These are phyloP conservation scores for Aspergillus brunneoviolaceus DNA, from an alignment of 2,329 filamentous ascomycete genomes.

Conservation along the genomic window DNA sequence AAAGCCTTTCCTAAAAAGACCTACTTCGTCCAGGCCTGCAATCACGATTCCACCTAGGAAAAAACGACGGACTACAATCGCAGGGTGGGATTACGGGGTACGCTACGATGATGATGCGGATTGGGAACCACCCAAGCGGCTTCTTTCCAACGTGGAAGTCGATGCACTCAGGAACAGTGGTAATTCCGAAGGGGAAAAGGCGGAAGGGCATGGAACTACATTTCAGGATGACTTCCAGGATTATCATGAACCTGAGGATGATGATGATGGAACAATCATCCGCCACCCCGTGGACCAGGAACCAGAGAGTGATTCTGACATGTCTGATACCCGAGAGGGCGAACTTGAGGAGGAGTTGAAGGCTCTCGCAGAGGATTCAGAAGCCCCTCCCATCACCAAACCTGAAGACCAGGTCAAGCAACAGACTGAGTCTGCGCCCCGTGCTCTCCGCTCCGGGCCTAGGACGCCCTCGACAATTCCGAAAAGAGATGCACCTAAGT, in stretches of 20 bases:
- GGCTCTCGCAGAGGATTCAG: conserved; percentile 45
- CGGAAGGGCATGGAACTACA: conserved; percentile 32
- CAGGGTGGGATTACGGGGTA: conserved; percentile 27
- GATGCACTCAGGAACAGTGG: conserved; percentile 20
- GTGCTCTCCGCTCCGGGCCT: conserved; percentile 17
- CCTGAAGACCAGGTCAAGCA: conserved; percentile 18
- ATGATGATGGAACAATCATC: conserved; percentile 39
- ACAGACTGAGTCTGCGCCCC: conserved; percentile 2
- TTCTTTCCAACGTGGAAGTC: conserved; percentile 24
- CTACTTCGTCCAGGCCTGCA: conserved; percentile 60
- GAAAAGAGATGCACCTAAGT: conserved; percentile 14
- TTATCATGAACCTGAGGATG: conserved; percentile 22
- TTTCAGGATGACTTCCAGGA: conserved; percentile 29
- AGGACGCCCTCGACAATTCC: conserved; percentile 5
- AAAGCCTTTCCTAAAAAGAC: conserved; percentile 62
- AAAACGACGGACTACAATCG: conserved; percentile 49
- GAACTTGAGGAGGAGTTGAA: conserved; percentile 48
- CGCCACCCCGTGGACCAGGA: conserved; percentile 31
- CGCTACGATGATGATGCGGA: conserved; percentile 33
- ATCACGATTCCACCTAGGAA: conserved; percentile 74
- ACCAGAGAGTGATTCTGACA: conserved; percentile 31
- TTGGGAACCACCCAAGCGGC: conserved; percentile 28
- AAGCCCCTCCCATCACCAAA: conserved; percentile 27
- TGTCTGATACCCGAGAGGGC: conserved; percentile 34
- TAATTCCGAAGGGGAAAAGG: conserved; percentile 19